A percentile compares a stretch with the other conserved stretches of the same genome.
phyloP scores from a whole-genome alignment of 2,329 filamentous ascomycete species.

The Grosmannia huntii region DNA sequence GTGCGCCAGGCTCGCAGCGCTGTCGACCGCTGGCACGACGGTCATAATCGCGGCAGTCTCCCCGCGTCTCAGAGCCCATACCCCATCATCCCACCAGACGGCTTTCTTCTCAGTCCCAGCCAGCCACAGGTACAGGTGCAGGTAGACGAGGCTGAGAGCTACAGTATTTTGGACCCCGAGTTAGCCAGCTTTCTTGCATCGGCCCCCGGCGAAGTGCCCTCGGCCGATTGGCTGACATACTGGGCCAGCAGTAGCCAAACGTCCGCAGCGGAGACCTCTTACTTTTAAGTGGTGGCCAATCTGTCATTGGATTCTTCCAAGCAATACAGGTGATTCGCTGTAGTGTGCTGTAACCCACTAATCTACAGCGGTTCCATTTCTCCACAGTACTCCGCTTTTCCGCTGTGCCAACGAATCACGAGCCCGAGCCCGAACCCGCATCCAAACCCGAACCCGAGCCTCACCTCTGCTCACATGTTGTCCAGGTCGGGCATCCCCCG shows the following conservation, averaged over 20 bases:
- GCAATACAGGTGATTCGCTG: neutral
- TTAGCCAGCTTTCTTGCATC: neutral
- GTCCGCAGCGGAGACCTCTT: neutral
- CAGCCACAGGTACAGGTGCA: neutral
- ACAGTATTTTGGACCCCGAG: neutral
- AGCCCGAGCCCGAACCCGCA: neutral
- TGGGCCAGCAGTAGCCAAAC: neutral
- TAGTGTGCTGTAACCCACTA: neutral
- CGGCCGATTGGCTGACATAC: neutral
- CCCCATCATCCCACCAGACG: neutral
- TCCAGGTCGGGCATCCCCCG: constrained; percentile 8
- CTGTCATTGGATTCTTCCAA: neutral
- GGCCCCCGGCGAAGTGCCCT: neutral
- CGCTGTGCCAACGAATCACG: neutral
- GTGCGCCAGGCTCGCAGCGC: constrained; percentile 5
- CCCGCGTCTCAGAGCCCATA: neutral
- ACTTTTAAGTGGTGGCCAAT: neutral
- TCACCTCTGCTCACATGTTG: neutral
- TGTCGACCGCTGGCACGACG: neutral
- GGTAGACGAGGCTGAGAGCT: neutral
- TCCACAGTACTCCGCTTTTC: neutral
- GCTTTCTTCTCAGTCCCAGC: neutral
- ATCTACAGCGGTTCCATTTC: neutral
- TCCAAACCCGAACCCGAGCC: neutral
- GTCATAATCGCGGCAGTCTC: neutral